Evolutionary conservation across 176 grass and related monocot genomes (phyloP).

Genomic region (Otatea glauca): DNA sequence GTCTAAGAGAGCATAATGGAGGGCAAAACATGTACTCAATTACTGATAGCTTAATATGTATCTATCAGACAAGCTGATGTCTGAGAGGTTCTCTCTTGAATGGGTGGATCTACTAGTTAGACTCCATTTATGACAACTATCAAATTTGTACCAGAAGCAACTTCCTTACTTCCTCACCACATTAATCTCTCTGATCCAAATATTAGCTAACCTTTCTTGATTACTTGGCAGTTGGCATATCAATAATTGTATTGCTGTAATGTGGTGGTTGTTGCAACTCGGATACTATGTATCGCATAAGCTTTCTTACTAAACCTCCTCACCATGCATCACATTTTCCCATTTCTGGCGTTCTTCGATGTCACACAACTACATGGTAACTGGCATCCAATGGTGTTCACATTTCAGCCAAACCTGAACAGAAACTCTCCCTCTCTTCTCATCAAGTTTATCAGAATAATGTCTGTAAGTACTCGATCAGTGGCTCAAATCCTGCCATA

Average conservation of each 20-base stretch:
- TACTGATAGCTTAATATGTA: neutral
- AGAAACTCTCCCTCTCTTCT: neutral
- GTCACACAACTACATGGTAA: neutral
- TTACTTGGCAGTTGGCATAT: slow-evolving; percentile 27
- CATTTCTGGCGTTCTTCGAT: slow-evolving; percentile 2
- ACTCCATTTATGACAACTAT: slow-evolving; percentile 27
- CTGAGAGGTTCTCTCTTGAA: slow-evolving; percentile 19
- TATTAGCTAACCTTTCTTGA: slow-evolving; percentile 18
- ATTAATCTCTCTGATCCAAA: neutral
- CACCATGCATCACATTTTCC: neutral
- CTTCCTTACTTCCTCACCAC: neutral
- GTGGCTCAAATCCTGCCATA: neutral
- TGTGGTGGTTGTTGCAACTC: neutral
- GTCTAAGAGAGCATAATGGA: neutral
- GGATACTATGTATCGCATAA: neutral
- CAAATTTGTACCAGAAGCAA: neutral
- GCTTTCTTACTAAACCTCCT: slow-evolving; percentile 7
- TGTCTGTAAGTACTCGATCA: neutral
- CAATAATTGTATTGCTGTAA: slow-evolving; percentile 30
- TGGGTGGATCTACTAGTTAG: slow-evolving; percentile 25
- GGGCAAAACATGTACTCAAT: neutral
- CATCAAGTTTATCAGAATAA: neutral
- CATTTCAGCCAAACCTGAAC: neutral
- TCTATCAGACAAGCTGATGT: slow-evolving; percentile 8
- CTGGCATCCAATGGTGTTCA: slow-evolving; percentile 8